These are phyloP conservation scores for Alternaria gaisen DNA, from an alignment of 2,329 filamentous ascomycete genomes.

Conservation along the genomic window DNA sequence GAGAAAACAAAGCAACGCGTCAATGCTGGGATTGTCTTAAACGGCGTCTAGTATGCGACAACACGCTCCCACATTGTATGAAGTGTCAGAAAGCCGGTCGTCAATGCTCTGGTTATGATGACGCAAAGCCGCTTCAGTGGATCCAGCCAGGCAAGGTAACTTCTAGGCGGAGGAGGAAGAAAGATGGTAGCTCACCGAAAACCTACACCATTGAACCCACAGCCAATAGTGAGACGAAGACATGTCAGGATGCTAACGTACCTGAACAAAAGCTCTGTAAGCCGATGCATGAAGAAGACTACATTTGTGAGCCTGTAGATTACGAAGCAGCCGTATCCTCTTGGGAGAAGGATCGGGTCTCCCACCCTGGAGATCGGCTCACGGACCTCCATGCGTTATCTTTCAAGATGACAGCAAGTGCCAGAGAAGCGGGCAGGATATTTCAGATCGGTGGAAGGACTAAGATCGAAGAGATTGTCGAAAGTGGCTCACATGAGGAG, in stretches of 20 bases:
- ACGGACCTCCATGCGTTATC: conserved; percentile 5
- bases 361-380: conserved; percentile 3
- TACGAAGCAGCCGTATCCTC: not conserved
- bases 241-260: not conserved
- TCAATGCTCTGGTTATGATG: conserved; percentile 43
- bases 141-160: conserved; percentile 41
- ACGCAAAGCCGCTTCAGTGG: conserved; percentile 47
- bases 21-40: conserved; percentile 49
- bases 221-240: not conserved
- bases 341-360: not conserved
- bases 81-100: conserved; percentile 42
- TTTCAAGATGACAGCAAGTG: not conserved
- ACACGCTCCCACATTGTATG: conserved; percentile 41
- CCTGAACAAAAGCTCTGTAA: not conserved
- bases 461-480: conserved; percentile 27
- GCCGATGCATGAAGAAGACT: not conserved
- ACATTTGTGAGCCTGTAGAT: conserved; percentile 7
- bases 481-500: conserved; percentile 18
- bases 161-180: conserved; percentile 34
- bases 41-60: conserved; percentile 45
- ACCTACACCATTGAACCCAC: conserved; percentile 12
- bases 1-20: conserved; percentile 32
- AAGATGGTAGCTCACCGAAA: conserved; percentile 14
- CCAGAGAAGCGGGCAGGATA: conserved; percentile 15
- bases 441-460: conserved; percentile 19